Base-by-base conservation (phyloP, 768 basidiomycete species). In the Dendrothele bispora region DNA sequence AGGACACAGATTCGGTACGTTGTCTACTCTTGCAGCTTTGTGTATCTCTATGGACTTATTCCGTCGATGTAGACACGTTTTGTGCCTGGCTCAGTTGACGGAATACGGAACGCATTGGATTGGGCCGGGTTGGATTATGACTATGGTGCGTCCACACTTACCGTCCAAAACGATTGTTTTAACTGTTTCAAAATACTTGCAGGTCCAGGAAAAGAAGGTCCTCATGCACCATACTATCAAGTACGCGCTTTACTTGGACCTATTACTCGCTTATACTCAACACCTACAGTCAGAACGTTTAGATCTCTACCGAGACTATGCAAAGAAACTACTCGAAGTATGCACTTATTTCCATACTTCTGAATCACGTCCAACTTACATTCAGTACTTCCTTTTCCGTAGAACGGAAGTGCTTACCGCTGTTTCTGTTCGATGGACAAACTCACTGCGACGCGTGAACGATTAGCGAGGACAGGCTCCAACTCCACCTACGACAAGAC, bases 111-210 rank as follows among this genome's bases (percentile, higher is more conserved):
- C 15, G 85, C 87, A 3, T 66, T 99, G 47, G 78, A 82, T 14
- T 98, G 97, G 97, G 91, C 95, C 43, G 91, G 92, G 7, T 67
- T 99, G 20, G 76, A 90, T 7, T 95, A 90, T 63, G 95, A 98
- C 62, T 86, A 86, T 69, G 97, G 95, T 92, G 46, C 39, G 78
- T 63, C 14, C 12, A 25, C n/a, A 22, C 11, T 51, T n/a, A 21
- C 15, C 20, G n/a, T 24, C 22, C 10, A 20, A 32, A 39, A 3
- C 36, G 21, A 12, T n/a, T 18, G 22, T 39, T 18, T 10, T 22
- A 14, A 25, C 15, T 4, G 10, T 22, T 12, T 20, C 27, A 32
- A 12, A n/a, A n/a, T n/a, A n/a, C n/a, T 27, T 25, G 10, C 54
- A 95, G 92, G 93, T 45, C 93, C 94, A 2, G 88, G 82, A 22